Evolutionary conservation across 2,329 filamentous ascomycete species (phyloP).

Genomic region (Trichothecium roseum): DNA sequence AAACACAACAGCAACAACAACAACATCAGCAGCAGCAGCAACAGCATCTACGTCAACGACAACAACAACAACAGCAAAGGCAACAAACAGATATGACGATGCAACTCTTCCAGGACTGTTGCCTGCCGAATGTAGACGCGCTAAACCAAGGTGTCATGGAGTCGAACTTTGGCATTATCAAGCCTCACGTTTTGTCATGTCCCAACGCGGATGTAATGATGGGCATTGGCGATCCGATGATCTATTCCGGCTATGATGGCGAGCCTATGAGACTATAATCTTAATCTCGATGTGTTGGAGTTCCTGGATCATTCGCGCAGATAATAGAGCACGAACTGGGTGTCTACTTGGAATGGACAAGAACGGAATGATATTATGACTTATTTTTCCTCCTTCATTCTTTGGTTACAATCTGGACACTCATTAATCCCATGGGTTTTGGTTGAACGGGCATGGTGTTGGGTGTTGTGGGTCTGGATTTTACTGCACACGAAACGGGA

Average conservation of each 20-base stretch:
- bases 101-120: conserved; percentile 31
- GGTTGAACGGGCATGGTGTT: no score
- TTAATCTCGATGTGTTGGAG: no score
- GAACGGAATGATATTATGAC: neutral
- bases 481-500: no score
- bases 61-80: conserved; percentile 1
- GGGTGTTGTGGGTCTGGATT: no score
- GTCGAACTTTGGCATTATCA: conserved; percentile 42
- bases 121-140: conserved; percentile 29
- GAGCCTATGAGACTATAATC: conserved; percentile 30
- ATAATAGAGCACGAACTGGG: neutral
- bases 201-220: conserved; percentile 45
- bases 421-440: no score
- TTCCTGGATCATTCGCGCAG: neutral
- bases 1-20: no score
- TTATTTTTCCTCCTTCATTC: no score
- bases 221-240: conserved; percentile 48
- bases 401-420: no score
- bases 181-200: conserved; percentile 43
- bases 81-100: conserved; percentile 13
- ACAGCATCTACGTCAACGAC: conserved; percentile 2
- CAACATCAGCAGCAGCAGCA: neutral
- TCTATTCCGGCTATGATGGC: conserved; percentile 41
- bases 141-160: conserved; percentile 39
- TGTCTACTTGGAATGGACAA: neutral